Conservation (phyloP, 768 basidiomycete genomes). For the Lentinus tigrinus region DNA sequence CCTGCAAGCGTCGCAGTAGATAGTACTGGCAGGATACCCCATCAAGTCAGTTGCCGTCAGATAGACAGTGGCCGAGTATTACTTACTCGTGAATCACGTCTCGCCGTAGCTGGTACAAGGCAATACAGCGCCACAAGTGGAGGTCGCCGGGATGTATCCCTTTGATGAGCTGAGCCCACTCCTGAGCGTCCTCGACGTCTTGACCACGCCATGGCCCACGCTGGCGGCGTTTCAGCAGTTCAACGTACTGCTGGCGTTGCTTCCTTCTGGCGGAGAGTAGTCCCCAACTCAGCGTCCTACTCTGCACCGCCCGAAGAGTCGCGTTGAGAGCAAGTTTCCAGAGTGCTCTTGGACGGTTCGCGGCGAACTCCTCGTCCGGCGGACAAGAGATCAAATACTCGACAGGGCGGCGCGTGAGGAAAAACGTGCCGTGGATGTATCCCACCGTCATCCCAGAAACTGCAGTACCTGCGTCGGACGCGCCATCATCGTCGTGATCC, state of each 20-base stretch:
- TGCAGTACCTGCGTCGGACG: too few relatives aligned
- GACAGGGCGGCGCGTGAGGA: slow-evolving; percentile 3
- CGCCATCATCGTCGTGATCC: too few relatives aligned
- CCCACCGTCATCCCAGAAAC: too few relatives aligned
- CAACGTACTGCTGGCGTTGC: slow-evolving; percentile 3
- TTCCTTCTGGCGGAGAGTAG: not conserved
- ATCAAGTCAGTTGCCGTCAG: not conserved
- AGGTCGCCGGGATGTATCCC: not conserved
- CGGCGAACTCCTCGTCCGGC: not conserved
- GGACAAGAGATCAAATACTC: slow-evolving; percentile 4
- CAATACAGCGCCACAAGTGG: not conserved
- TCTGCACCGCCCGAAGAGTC: not conserved
- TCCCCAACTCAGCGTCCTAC: slow-evolving; percentile 4
- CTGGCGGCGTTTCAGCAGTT: not conserved
- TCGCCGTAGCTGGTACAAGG: not conserved
- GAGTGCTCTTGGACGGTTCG: not conserved
- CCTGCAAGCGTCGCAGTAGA: not conserved
- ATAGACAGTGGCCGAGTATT: not conserved
- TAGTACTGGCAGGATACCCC: not conserved
- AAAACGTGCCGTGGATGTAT: not conserved
- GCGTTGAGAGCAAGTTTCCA: slow-evolving; percentile 8
- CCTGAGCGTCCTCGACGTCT: not conserved
- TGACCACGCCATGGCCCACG: not conserved
- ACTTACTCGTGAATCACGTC: slow-evolving; percentile 12
- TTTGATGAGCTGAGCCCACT: not conserved